phyloP scores from a whole-genome alignment of 768 basidiomycete genomes.

The Hirschioporus abietinus region DNA sequence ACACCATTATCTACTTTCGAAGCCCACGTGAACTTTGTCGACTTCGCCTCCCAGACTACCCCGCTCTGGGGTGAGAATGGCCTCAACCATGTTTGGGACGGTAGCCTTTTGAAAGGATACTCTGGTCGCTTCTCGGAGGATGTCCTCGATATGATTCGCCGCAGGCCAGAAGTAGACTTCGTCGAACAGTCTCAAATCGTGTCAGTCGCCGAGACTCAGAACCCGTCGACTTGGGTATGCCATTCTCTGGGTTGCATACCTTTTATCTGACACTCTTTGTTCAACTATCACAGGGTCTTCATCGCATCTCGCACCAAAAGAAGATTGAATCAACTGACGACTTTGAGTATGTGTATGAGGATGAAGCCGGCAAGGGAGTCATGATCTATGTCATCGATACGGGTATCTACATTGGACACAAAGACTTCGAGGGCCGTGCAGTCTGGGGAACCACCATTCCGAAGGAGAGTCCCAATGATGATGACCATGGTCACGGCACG shows the following conservation, averaged over 20 bases:
- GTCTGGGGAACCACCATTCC: constrained; percentile 94
- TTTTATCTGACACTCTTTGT: constrained; percentile 7
- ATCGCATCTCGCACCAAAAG: constrained; percentile 84
- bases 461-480: constrained; percentile 72
- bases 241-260: constrained; percentile 9
- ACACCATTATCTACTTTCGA: neutral
- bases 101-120: constrained; percentile 65
- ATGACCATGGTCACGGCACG: constrained; percentile 93
- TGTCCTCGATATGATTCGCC: constrained; percentile 71
- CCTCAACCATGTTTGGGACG: constrained; percentile 51
- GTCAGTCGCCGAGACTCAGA: constrained; percentile 57
- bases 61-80: neutral
- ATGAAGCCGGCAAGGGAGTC: constrained; percentile 78
- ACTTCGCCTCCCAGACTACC: neutral
- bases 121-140: constrained; percentile 71
- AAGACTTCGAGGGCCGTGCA: constrained; percentile 86
- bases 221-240: constrained; percentile 77
- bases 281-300: constrained; percentile 68
- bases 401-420: constrained; percentile 82
- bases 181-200: constrained; percentile 94
- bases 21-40: neutral
- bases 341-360: constrained; percentile 70
- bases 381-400: constrained; percentile 88
- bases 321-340: constrained; percentile 78
- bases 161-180: constrained; percentile 85